Evolutionary conservation across 331 rosid genomes (phyloP), one percentile per base, ranked within the genome.

Genomic region (Spiraea crenata): DNA sequence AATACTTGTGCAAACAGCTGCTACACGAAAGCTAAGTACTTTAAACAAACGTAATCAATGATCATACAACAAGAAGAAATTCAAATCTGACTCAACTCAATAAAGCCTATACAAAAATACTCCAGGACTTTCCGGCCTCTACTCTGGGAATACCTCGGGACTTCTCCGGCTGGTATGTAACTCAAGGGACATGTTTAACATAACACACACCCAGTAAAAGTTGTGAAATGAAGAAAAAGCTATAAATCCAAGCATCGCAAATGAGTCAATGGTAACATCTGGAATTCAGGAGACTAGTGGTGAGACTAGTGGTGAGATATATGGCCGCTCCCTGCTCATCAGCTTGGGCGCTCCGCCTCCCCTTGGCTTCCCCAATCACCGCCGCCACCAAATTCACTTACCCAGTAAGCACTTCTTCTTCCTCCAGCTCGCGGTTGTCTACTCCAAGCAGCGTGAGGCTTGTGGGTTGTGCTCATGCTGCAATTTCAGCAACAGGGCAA

Each of bases 381-480:
- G 45, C 49, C 63, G 4, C 70, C 69, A 42, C 69, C 56, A 77
- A 77, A 64, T 25, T 76, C 74, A 4, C 78, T 14, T 71, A 64
- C 39, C 84, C 82, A 2, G 88, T 78, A 61, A 47, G 79, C 56
- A 25, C 74, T 46, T 40, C 19, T 13, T 37, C n/a, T 75, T 25
- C 31, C 31, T 25, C 31, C 59, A 73, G 76, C 74, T 76, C 74
- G 7, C 75, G 79, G 41, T 12, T 73, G 40, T 76, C 72, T 63
- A 64, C 31, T 25, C 31, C 70, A 49, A 73, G 67, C 72, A 73
- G 74, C 56, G 70, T 74, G 63, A 76, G 84, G 78, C 67, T 83
- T 14, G 76, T 79, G 76, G 71, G 73, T 70, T 75, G 70, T 77
- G 83, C 79, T 49, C 77, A 57, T 58, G 82, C 88, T 60, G 76